Evolutionary conservation across 768 basidiomycete species (phyloP), one percentile per base, ranked within the genome.

Genomic region (Crassisporium funariophilum): DNA sequence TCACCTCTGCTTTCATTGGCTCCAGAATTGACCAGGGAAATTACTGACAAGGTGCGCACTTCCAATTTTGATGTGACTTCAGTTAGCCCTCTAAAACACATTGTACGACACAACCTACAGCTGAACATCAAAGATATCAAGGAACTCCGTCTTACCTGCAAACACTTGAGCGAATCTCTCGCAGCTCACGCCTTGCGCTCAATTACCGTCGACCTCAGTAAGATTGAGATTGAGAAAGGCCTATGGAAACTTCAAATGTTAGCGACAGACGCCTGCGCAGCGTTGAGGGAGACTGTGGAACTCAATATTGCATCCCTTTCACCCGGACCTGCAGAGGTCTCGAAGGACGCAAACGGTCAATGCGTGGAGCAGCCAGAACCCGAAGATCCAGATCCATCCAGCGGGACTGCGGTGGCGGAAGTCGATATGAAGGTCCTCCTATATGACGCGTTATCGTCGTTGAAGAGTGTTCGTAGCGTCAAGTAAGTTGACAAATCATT

Each of bases 131-230:
- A n/a, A 5, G 29, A 47, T 23, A 24, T 53, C 7, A 42, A 46
- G 29, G 23, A 12, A 13, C 39, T 56, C 19, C 55, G 55, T 4
- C 44, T 56, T 16, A 37, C 44, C 17, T 56, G 55, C 52, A 47
- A 48, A 25, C 27, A 33, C 19, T 41, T 56, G 7, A 44, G 41
- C 11, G 34, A 20, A 22, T 25, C 36, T 10, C 49, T 56, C 15
- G 38, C 16, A 16, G 13, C 46, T 20, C 27, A 22, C 16, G 35
- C 46, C 20, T 42, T 56, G 15, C 52, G 49, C n/a, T 35, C 29
- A 8, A 17, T 56, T 23, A 44, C 48, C 7, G 35, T 56, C 31
- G 41, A 51, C 35, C 35, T 56, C 16, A 49, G 49, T 17, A 43
- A 53, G 35, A 40, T 24, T 42, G 37, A 23, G 2, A 21, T 50